Conservation (phyloP, 1,284 basidiomycete genomes). For the Ganoderma sp. region DNA sequence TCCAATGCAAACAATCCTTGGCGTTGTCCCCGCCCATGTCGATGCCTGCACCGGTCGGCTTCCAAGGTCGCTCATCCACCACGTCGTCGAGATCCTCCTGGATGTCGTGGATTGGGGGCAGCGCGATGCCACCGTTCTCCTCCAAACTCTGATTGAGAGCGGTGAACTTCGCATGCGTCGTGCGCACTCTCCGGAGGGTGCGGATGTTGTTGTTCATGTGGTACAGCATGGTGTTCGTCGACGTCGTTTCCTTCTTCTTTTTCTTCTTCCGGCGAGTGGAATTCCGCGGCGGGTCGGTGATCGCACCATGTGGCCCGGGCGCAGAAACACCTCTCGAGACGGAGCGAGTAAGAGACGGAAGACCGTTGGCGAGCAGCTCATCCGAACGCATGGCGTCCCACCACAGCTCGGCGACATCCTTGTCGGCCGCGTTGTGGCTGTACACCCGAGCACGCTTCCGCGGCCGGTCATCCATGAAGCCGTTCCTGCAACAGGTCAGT, state of each 20-base stretch:
- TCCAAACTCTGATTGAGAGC: constrained; percentile 55
- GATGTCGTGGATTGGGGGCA: constrained; percentile 26
- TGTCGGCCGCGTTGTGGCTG: constrained; percentile 31
- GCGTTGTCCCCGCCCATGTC: constrained; percentile 61
- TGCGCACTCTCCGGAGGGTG: constrained; percentile 70
- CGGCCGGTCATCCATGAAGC: constrained; percentile 44
- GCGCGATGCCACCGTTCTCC: constrained; percentile 47
- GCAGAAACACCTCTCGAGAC: constrained; percentile 46
- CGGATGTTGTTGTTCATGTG: constrained; percentile 78
- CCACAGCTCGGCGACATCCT: constrained; percentile 65
- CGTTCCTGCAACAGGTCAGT: constrained; percentile 43
- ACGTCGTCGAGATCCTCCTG: constrained; percentile 50
- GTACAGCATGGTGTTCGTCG: constrained; percentile 57
- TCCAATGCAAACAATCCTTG: constrained; percentile 70
- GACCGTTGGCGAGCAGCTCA: constrained; percentile 64
- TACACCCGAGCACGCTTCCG: constrained; percentile 50
- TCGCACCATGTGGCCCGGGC: constrained; percentile 29
- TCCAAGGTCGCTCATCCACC: constrained; percentile 65
- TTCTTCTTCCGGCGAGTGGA: constrained; percentile 43
- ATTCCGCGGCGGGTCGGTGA: constrained; percentile 43
- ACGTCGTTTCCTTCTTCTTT: constrained; percentile 29
- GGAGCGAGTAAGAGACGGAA: constrained; percentile 60
- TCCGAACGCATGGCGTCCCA: constrained; percentile 74
- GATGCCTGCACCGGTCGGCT: constrained; percentile 38
- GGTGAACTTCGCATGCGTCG: constrained; percentile 72